Percentiles rank a stretch among this genome's conserved stretches.
Conservation (phyloP, 2,329 filamentous ascomycete species). For the Ceratocystiopsis sp. region DNA sequence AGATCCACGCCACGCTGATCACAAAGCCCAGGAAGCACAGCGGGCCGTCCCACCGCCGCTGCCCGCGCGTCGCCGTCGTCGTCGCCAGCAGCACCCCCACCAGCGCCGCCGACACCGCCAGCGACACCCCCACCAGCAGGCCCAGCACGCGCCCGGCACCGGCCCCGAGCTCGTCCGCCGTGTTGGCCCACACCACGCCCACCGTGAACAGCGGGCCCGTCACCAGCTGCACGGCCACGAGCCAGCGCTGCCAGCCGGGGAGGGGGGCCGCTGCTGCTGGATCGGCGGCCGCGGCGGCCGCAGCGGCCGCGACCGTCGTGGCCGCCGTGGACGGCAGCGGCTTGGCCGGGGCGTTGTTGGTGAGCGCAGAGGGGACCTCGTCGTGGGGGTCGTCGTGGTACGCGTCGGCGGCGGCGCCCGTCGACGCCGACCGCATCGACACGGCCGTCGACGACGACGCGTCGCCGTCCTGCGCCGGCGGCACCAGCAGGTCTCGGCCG, state of each 20-base stretch:
- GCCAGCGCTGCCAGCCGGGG: conserved; percentile 67
- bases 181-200: conserved; percentile 57
- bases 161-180: conserved; percentile 34
- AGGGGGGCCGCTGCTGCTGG: too few species aligned
- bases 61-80: conserved; percentile 33
- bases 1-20: conserved; percentile 91
- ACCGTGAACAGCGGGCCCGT: conserved; percentile 73
- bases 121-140: conserved; percentile 41
- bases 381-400: background rate
- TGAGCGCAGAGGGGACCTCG: background rate
- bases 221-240: conserved; percentile 71
- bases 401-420: background rate
- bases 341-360: conserved; percentile 1
- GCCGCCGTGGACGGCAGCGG: conserved; percentile 6
- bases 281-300: background rate
- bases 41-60: conserved; percentile 50
- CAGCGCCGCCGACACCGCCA: conserved; percentile 51
- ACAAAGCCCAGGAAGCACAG: conserved; percentile 81
- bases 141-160: conserved; percentile 33
- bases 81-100: conserved; percentile 50
- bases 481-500: conserved; percentile 25
- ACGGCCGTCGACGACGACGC: conserved; percentile 3
- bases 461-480: background rate
- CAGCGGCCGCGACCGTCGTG: conserved; percentile 8
- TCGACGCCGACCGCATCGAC: background rate